Evolutionary conservation across 805 yeast species (phyloP).

Genomic region (Kregervanrija pseudodelftensis): DNA sequence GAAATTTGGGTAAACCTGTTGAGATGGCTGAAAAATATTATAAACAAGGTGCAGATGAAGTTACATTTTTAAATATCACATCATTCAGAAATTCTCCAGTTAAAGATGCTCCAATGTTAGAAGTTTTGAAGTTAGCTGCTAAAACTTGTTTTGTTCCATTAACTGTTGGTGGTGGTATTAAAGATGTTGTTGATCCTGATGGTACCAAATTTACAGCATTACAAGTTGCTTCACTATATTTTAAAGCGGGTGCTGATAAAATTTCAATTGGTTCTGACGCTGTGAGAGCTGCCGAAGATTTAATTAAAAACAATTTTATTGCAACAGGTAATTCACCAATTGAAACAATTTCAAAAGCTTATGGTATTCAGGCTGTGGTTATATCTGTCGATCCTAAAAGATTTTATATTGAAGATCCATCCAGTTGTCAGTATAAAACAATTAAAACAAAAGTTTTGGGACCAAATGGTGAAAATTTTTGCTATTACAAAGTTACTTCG

Average conservation of each 20-base stretch:
- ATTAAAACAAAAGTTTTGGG: constrained; percentile 63
- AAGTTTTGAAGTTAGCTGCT: constrained; percentile 76
- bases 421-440: constrained; percentile 52
- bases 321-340: constrained; percentile 80
- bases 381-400: constrained; percentile 97
- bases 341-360: constrained; percentile 85
- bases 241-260: constrained; percentile 96
- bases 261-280: constrained; percentile 98
- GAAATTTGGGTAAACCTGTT: constrained; percentile 96
- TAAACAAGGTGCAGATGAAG: constrained; percentile 94
- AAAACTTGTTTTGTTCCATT: constrained; percentile 91
- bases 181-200: constrained; percentile 81
- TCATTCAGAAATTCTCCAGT: constrained; percentile 93
- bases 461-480: constrained; percentile 82
- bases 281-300: constrained; percentile 82
- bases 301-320: constrained; percentile 47
- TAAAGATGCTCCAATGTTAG: constrained; percentile 91
- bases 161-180: constrained; percentile 98
- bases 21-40: constrained; percentile 87
- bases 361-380: constrained; percentile 96
- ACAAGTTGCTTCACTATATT: constrained; percentile 85
- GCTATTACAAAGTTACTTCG: constrained; percentile 93
- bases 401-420: constrained; percentile 61
- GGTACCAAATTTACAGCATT: constrained; percentile 76
- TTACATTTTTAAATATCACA: constrained; percentile 90